Evolutionary conservation across 2,329 filamentous ascomycete species (phyloP).

Genomic region (Pseudodiploospora longispora): DNA sequence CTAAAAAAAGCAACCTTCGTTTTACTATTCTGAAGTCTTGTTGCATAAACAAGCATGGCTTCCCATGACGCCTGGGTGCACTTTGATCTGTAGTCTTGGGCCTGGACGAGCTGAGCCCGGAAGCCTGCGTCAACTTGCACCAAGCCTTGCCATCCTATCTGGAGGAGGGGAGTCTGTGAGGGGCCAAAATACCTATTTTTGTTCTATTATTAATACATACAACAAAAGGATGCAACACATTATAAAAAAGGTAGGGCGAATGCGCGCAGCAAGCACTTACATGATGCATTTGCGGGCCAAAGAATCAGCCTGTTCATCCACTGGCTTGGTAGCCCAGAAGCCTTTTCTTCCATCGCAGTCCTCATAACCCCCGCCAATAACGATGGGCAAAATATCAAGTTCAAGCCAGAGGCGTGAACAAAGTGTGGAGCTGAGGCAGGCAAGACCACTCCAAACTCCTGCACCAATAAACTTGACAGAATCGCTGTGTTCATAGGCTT

Average conservation of each 20-base stretch:
- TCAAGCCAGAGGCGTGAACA: constrained; percentile 68
- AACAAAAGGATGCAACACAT: background rate
- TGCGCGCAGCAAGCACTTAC: constrained; percentile 33
- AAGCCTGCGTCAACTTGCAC: constrained; percentile 65
- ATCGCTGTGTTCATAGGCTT: constrained; percentile 55
- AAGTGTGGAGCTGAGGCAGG: constrained; percentile 53
- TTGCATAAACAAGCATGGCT: constrained; percentile 53
- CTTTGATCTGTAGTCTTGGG: constrained; percentile 52
- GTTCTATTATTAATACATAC: no score
- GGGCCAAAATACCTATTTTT: constrained; percentile 60
- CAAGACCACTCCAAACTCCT: constrained; percentile 55
- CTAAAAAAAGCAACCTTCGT: constrained; percentile 72
- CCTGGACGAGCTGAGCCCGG: constrained; percentile 48
- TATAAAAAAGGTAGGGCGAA: background rate
- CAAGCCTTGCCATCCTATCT: constrained; percentile 57
- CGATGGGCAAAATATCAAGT: constrained; percentile 66
- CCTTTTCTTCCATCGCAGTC: constrained; percentile 30
- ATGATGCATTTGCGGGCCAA: constrained; percentile 72
- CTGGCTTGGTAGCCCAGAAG: constrained; percentile 47
- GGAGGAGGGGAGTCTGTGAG: constrained; percentile 58
- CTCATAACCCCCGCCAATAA: constrained; percentile 42
- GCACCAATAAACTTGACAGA: constrained; percentile 67
- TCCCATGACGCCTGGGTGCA: constrained; percentile 57
- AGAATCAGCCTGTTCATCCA: constrained; percentile 76
- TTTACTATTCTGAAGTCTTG: constrained; percentile 53